phyloP scores from a whole-genome alignment of 495 filamentous ascomycete species.

The Trichoderma orchidacearum region DNA sequence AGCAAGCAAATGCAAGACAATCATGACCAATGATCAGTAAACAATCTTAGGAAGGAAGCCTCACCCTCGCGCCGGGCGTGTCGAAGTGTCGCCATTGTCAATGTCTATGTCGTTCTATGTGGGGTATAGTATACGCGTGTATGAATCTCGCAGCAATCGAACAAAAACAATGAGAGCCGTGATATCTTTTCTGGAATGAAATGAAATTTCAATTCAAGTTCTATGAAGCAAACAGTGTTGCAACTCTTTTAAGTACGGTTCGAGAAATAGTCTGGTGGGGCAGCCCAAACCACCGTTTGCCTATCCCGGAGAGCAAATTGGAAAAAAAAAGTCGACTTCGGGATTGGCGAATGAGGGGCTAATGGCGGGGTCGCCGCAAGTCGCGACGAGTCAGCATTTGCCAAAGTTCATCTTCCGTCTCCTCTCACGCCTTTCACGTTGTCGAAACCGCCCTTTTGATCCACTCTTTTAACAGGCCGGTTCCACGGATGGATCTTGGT shows the following conservation, averaged over 20 bases:
- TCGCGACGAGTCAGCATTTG: neutral
- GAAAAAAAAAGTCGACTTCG: too few relatives aligned
- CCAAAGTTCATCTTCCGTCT: neutral
- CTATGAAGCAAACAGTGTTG: neutral
- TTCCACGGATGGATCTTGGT: too few relatives aligned
- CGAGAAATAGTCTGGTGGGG: neutral
- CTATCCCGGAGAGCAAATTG: neutral
- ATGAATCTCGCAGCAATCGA: too few relatives aligned
- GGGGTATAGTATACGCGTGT: too few relatives aligned
- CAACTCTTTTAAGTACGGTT: neutral
- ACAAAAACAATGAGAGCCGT: too few relatives aligned
- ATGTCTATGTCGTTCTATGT: too few relatives aligned
- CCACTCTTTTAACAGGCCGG: neutral
- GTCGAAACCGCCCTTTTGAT: neutral
- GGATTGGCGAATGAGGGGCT: neutral
- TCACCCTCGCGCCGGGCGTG: constrained; percentile 22
- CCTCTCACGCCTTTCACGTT: neutral
- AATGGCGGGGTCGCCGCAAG: neutral
- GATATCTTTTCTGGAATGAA: too few relatives aligned
- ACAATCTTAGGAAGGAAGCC: constrained; percentile 1
- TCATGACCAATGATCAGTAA: too few relatives aligned
- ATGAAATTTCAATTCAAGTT: neutral
- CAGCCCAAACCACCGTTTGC: neutral
- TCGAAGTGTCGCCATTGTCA: constrained; percentile 9
- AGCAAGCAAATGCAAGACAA: too few relatives aligned